Evolutionary conservation across 495 filamentous ascomycete species (phyloP), one percentile per base, ranked within the genome.

Genomic region (Podospora anserina): DNA sequence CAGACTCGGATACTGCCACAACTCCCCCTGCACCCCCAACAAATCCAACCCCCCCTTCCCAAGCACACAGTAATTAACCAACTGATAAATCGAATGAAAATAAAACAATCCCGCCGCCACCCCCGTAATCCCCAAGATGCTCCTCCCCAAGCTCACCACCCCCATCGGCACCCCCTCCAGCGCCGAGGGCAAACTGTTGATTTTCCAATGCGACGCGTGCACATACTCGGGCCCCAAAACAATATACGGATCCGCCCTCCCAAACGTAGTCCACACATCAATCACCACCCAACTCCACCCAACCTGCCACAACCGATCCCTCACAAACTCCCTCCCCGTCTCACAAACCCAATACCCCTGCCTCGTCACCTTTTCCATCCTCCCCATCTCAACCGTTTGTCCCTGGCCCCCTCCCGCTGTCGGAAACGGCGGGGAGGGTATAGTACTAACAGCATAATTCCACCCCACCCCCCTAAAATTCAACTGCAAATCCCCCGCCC

Each of bases 391-490:
- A 3, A 61, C 59, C 16, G 4, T 32, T 18, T 27, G 16, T 18
- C 56, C 20, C 18, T 18, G 15, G 5, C 56, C 23, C 56, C 18
- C 13, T 13, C 39, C 39, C 39, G 2, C 16, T 4, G 13, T 0
- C 13, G 56, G 23, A 58, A 27, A 58, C n/a, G 56, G 23, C 23
- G 56, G 23, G 11, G 86, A 83, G 7, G 87, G 88, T 3, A 91
- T 74, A 26, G 82, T 82, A 11, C 86, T 76, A 62, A 87, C 85
- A 18, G 88, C 84, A 88, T 30, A 91, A 72, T 89, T 92, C 92
- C 92, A 97, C 71, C 91, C 91, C 77, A 27, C 84, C 0, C 91
- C 89, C 30, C 91, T 82, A 72, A 93, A 88, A 69, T 89, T 90
- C 68, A 83, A 83, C 55, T 89, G 78, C 19, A 95, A 77, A 63